Conservation (phyloP, 139 green algal genomes). For the Coelastrella sp. region DNA sequence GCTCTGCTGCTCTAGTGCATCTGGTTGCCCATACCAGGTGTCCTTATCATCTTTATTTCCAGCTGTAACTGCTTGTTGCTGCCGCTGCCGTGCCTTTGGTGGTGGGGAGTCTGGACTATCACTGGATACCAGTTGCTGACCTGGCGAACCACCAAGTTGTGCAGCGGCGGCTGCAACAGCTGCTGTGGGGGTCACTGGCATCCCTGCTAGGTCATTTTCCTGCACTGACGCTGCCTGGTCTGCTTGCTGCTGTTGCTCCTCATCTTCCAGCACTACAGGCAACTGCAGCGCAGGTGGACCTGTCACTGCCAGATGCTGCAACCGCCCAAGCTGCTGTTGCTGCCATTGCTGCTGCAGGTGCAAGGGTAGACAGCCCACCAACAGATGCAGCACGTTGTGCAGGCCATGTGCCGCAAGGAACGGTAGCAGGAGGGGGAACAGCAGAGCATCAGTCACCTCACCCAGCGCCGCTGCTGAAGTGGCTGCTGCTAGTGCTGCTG, state of each 20-base stretch:
- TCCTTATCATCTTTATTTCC: too few relatives aligned
- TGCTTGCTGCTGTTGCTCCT: background rate
- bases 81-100: background rate
- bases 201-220: too few relatives aligned
- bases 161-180: too few relatives aligned
- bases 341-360: slow-evolving; percentile 28
- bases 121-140: too few relatives aligned
- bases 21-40: background rate
- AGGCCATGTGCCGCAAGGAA: slow-evolving; percentile 33
- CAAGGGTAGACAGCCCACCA: slow-evolving; percentile 23
- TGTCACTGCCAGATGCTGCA: background rate
- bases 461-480: background rate
- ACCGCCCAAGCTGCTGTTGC: background rate
- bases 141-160: too few relatives aligned
- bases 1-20: background rate
- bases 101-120: too few relatives aligned
- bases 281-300: background rate
- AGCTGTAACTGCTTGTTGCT: background rate
- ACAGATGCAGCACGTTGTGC: slow-evolving; percentile 17
- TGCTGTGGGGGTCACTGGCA: background rate
- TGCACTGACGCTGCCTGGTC: background rate
- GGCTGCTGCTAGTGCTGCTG: background rate
- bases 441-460: background rate
- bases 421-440: slow-evolving; percentile 40
- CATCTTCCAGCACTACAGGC: background rate